Evolutionary conservation across 768 basidiomycete genomes (phyloP).

Genomic region (Tricholoma saponaceum): DNA sequence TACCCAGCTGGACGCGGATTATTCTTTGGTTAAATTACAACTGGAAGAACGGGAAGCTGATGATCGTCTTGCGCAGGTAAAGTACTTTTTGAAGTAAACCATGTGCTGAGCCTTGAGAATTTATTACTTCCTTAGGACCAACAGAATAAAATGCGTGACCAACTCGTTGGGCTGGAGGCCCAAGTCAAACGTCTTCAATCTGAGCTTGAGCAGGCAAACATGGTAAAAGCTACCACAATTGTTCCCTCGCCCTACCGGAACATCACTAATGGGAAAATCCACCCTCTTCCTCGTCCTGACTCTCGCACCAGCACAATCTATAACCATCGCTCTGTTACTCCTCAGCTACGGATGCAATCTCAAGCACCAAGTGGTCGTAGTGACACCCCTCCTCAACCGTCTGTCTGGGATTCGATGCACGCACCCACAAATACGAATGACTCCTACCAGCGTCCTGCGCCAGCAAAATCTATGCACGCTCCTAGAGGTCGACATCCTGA

Average conservation of each 20-base stretch:
- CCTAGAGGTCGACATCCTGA: slow-evolving; percentile 33
- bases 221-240: slow-evolving; percentile 19
- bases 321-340: slow-evolving; percentile 46
- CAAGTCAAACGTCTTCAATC: slow-evolving; percentile 54
- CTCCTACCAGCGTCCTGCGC: slow-evolving; percentile 22
- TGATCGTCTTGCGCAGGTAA: slow-evolving; percentile 63
- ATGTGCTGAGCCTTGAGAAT: neutral
- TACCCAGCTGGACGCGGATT: slow-evolving; percentile 66
- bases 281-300: slow-evolving; percentile 60
- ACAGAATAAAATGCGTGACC: slow-evolving; percentile 64
- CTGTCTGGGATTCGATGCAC: slow-evolving; percentile 74
- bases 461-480: slow-evolving; percentile 22
- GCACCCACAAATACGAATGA: slow-evolving; percentile 31
- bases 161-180: slow-evolving; percentile 57
- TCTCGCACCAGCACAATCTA: slow-evolving; percentile 70
- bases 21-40: slow-evolving; percentile 61
- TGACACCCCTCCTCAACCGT: slow-evolving; percentile 47
- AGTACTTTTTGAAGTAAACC: slow-evolving; percentile 1
- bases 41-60: slow-evolving; percentile 75
- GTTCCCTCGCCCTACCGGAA: slow-evolving; percentile 34
- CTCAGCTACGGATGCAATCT: slow-evolving; percentile 36
- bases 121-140: slow-evolving; percentile 48
- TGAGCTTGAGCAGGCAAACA: slow-evolving; percentile 51
- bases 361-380: slow-evolving; percentile 35
- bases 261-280: slow-evolving; percentile 37